These are phyloP conservation scores for Striga hermonthica DNA, from an alignment of 305 asterid genomes.

Conservation along the genomic window DNA sequence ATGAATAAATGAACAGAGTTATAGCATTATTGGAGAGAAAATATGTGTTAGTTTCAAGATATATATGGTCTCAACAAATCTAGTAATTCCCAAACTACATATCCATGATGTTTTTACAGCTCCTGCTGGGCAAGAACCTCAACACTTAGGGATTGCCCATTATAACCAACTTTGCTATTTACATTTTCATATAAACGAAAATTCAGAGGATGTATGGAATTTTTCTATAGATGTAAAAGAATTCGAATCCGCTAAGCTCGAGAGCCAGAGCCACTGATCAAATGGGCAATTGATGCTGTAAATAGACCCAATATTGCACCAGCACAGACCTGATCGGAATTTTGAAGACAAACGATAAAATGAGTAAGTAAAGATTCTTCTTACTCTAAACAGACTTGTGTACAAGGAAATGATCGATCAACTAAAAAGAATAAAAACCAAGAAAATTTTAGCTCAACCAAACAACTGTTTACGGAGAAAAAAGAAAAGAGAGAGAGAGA, in stretches of 20 bases:
- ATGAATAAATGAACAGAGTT: too few relatives aligned
- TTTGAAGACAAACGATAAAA: not conserved
- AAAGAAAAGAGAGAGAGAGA: too few relatives aligned
- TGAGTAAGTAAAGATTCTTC: not conserved
- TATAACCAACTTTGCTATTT: too few relatives aligned
- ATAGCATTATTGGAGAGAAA: too few relatives aligned
- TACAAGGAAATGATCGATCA: not conserved
- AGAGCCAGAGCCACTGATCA: conserved; percentile 37
- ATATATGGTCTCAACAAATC: too few relatives aligned
- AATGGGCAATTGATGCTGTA: conserved; percentile 48
- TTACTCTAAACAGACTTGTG: not conserved
- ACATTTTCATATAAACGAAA: too few relatives aligned
- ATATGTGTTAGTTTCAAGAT: too few relatives aligned
- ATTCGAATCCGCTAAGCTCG: conserved; percentile 22
- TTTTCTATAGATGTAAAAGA: not conserved
- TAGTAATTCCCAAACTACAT: too few relatives aligned
- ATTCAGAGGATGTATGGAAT: not conserved
- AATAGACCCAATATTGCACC: conserved; percentile 67
- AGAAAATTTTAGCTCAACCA: not conserved
- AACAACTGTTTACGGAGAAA: not conserved
- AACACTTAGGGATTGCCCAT: too few relatives aligned
- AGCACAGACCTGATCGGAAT: conserved; percentile 60
- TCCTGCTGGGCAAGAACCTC: too few relatives aligned
- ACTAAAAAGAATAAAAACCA: too few relatives aligned
- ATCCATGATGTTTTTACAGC: too few relatives aligned